A percentile compares a stretch with the other conserved stretches of the same genome.
Conservation (phyloP, 345 rosid genomes). For the Arabidopsis arenosa region DNA sequence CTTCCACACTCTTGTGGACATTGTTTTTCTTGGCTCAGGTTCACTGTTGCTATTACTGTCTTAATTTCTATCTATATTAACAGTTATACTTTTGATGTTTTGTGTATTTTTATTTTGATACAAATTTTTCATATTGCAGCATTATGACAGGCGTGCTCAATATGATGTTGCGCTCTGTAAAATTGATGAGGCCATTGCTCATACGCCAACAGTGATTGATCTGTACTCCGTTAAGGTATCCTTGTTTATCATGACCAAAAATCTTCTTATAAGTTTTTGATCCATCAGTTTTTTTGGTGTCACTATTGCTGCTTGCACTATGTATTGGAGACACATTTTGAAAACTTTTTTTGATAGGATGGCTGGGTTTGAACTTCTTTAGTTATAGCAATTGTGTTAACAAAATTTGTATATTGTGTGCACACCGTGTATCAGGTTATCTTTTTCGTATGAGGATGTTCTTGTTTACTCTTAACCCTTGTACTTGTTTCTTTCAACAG, state of each 20-base stretch:
- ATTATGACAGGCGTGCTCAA: slow-evolving; percentile 91
- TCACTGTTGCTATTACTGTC: slow-evolving; percentile 24
- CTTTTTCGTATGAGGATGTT: slow-evolving; percentile 7
- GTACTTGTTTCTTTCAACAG: slow-evolving; percentile 54
- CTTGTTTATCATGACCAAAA: slow-evolving; percentile 21
- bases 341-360: slow-evolving; percentile 14
- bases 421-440: slow-evolving; percentile 12
- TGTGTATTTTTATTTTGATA: slow-evolving; percentile 27
- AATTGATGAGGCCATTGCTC: slow-evolving; percentile 89
- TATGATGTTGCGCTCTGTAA: slow-evolving; percentile 76
- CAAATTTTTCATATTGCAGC: slow-evolving; percentile 60
- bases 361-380: slow-evolving; percentile 24
- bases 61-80: slow-evolving; percentile 26
- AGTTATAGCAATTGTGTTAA: slow-evolving; percentile 16
- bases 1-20: slow-evolving; percentile 91
- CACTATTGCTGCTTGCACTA: slow-evolving; percentile 14
- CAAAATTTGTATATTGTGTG: slow-evolving; percentile 19
- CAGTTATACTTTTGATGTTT: slow-evolving; percentile 11
- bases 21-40: slow-evolving; percentile 99
- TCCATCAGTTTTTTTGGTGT: neutral
- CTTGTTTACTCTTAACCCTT: slow-evolving; percentile 27
- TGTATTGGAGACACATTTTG: slow-evolving; percentile 8
- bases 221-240: slow-evolving; percentile 90
- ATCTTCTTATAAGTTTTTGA: neutral
- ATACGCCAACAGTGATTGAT: slow-evolving; percentile 98